These are phyloP conservation scores for Bonia amplexicaulis DNA, from an alignment of 176 grass and related monocot species.

Conservation along the genomic window DNA sequence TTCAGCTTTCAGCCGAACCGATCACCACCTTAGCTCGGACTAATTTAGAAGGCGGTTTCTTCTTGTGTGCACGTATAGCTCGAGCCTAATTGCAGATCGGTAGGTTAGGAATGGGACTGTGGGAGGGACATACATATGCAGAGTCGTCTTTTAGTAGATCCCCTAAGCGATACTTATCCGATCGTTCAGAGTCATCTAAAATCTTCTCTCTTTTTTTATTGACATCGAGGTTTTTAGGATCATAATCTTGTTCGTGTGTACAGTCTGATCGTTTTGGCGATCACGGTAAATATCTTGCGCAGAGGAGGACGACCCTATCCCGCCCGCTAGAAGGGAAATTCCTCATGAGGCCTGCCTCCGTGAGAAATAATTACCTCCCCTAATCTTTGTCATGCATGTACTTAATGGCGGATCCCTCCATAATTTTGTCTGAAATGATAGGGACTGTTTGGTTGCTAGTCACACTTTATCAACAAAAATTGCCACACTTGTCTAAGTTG, in stretches of 20 bases:
- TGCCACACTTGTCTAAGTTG: no score
- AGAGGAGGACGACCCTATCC: no score
- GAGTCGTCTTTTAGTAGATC: not conserved
- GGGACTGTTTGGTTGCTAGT: no score
- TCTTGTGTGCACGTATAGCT: not conserved
- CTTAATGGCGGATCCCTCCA: not conserved
- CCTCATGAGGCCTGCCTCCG: no score
- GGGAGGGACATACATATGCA: not conserved
- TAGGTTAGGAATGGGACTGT: not conserved
- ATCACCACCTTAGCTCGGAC: not conserved
- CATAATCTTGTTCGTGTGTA: not conserved
- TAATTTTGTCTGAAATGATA: not conserved
- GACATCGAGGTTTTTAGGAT: not conserved
- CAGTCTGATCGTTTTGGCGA: not conserved
- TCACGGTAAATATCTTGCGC: not conserved
- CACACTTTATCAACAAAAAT: no score
- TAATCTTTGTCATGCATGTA: not conserved
- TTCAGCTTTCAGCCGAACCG: no score
- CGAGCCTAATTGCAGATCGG: not conserved
- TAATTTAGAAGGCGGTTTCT: not conserved
- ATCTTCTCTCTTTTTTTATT: not conserved
- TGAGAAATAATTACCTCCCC: no score
- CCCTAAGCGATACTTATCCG: not conserved
- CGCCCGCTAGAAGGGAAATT: no score
- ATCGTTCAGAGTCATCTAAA: not conserved